Evolutionary conservation across 108 stramenopile genomes (phyloP), one percentile per base, ranked within the genome.

Genomic region (Thalassiosira profunda): DNA sequence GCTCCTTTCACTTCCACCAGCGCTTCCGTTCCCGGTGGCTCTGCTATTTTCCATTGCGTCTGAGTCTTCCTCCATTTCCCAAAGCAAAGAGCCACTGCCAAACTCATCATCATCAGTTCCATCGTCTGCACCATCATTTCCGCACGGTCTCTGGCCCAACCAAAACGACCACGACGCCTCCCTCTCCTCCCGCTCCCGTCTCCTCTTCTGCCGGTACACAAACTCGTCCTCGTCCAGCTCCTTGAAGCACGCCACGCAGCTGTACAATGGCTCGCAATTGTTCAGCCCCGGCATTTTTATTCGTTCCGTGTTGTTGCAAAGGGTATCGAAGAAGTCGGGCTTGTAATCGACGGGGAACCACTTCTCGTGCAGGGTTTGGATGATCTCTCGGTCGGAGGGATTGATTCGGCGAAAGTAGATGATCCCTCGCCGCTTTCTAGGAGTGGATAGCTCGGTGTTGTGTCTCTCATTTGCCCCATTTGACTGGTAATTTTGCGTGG

Each of bases 341-440:
- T 81, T 82, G 65, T 91, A 91, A 12, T 56, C 37, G n/a, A 91
- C 87, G 2, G 90, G 90, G 49, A 91, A 91, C 87, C 87, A 88
- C 38, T 79, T 69, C 63, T 85, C 85, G 57, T 88, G 87, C 37
- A 91, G 56, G 31, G 47, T 45, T 58, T 86, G 83, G 14, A 91
- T 81, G 21, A 49, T 57, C 21, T 68, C 45, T 10, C 90, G 78
- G 66, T 91, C 90, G 38, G 41, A 26, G n/a, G 47, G 47, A 5
- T 47, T 31, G 1, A 93, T 81, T n/a, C 58, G 36, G 0, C 92
- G 87, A 69, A 86, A 89, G 36, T 51, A 64, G 11, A 74, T 78
- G 15, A 70, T 37, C 34, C 71, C 71, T 55, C 40, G 62, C 35
- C 48, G 56, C 23, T 14, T 33, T 61, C 37, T 48, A 21, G 18